phyloP scores from a whole-genome alignment of 805 yeast genomes.

The Candida xiaguanensis region DNA sequence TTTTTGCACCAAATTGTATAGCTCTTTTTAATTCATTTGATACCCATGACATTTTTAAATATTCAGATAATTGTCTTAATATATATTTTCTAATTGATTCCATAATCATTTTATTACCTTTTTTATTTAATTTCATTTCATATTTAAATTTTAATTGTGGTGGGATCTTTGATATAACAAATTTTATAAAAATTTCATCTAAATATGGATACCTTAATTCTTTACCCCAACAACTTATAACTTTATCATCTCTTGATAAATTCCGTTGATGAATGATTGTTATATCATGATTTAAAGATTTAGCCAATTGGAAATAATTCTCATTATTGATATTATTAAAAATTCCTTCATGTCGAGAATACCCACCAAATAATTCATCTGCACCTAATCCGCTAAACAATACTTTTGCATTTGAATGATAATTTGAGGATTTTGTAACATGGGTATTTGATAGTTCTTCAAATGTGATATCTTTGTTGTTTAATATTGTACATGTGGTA shows the following conservation, averaged over 20 bases:
- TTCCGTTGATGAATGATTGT: conserved; percentile 73
- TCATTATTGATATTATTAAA: conserved; percentile 27
- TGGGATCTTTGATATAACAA: conserved; percentile 45
- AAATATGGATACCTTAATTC: conserved; percentile 88
- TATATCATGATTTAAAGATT: conserved; percentile 69
- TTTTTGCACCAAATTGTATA: conserved; percentile 92
- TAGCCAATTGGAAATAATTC: conserved; percentile 40
- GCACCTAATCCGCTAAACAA: conserved; percentile 93
- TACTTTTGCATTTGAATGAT: conserved; percentile 59
- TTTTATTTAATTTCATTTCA: conserved; percentile 22
- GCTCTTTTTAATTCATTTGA: conserved; percentile 84
- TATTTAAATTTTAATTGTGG: conserved; percentile 41
- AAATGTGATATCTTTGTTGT: conserved; percentile 15
- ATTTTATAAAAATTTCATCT: conserved; percentile 56
- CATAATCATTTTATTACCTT: conserved; percentile 19
- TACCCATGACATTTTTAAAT: conserved; percentile 51
- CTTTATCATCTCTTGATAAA: conserved; percentile 89
- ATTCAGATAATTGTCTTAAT: conserved; percentile 58
- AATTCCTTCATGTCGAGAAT: conserved; percentile 71
- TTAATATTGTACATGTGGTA: conserved; percentile 27
- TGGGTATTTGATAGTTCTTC: conserved; percentile 15
- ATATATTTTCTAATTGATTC: conserved; percentile 46
- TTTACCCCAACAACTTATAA: conserved; percentile 79
- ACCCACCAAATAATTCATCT: conserved; percentile 95
- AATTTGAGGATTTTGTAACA: conserved; percentile 17